Evolutionary conservation across 2,329 filamentous ascomycete species (phyloP), one percentile per base, ranked within the genome.

Genomic region (Calonectria leucothoes): DNA sequence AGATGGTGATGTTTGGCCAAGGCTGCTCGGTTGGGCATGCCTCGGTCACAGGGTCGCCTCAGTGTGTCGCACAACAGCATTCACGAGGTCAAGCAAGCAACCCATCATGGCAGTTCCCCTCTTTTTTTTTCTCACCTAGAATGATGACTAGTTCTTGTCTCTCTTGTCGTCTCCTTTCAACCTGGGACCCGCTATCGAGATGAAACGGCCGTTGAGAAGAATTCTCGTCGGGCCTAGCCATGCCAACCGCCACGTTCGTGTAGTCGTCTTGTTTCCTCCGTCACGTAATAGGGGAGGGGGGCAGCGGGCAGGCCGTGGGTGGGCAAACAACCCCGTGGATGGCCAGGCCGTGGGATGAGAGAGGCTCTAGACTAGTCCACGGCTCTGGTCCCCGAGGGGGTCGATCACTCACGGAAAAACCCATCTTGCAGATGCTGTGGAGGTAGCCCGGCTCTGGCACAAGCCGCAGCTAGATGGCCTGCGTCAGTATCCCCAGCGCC

Each of bases 351-450:
- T 37, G 55, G 55, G 35, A 39, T 61, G 55, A 45, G 42, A 25
- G 14, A 39, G 35, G 35, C 55, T 61, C 55, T 39, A 37, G 55
- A 61, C 45, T 39, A 64, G 45, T 42, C 59, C 39, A 48, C 39
- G 55, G 55, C 23, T 69, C 66, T 51, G 39, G 55, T 42, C 55
- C 66, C 42, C 42, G 10, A n/a, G 31, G 12, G n/a, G 55, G 57
- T 37, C 67, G 33, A 61, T 71, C 52, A 59, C 45, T 29, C 49
- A 71, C 65, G 69, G 71, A 67, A 72, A 70, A 72, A 71, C 35
- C 68, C 78, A 76, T 79, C 77, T 74, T 75, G 77, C 76, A 79
- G 76, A 66, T 77, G 67, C 27, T 77, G 74, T 76, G 76, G 71
- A 74, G 75, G 71, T 49, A 49, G 64, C 66, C 67, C 51, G 66